A percentile compares a stretch with the other conserved stretches of the same genome.
These are phyloP conservation scores for Cladophialophora immunda DNA, from an alignment of 2,329 filamentous ascomycete species.

Conservation along the genomic window DNA sequence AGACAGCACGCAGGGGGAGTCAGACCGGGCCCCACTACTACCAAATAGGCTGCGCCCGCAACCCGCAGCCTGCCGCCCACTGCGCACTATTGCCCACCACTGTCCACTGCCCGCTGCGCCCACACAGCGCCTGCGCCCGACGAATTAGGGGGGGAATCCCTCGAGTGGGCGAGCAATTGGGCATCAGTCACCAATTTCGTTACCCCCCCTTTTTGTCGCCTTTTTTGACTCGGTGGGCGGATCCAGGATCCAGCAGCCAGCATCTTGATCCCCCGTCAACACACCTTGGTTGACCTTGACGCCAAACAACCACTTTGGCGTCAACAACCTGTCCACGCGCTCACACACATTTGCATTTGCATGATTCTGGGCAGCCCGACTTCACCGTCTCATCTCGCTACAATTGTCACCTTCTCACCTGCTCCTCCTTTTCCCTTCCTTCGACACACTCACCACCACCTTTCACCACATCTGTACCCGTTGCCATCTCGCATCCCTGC, in stretches of 20 bases:
- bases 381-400: conserved; percentile 22
- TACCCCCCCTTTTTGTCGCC: conserved; percentile 4
- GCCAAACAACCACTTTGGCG: conserved; percentile 4
- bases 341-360: conserved; percentile 11
- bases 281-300: conserved; percentile 5
- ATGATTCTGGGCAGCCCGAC: conserved; percentile 10
- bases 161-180: conserved; percentile 22
- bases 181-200: conserved; percentile 24
- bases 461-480: conserved; percentile 2
- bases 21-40: conserved; percentile 4
- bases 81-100: too few relatives aligned
- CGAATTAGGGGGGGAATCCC: conserved; percentile 41
- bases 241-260: conserved; percentile 3
- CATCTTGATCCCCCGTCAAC: conserved; percentile 8
- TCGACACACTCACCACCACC: neutral
- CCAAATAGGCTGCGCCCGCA: conserved; percentile 1
- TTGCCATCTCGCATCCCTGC: conserved; percentile 1
- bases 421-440: conserved; percentile 1
- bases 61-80: neutral
- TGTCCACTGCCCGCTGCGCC: conserved; percentile 26
- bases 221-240: conserved; percentile 1
- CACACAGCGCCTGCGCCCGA: conserved; percentile 47
- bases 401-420: conserved; percentile 9
- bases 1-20: neutral
- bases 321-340: conserved; percentile 13